Base-by-base conservation (phyloP, 2,329 filamentous ascomycete genomes). In the Bipolaris cookei region DNA sequence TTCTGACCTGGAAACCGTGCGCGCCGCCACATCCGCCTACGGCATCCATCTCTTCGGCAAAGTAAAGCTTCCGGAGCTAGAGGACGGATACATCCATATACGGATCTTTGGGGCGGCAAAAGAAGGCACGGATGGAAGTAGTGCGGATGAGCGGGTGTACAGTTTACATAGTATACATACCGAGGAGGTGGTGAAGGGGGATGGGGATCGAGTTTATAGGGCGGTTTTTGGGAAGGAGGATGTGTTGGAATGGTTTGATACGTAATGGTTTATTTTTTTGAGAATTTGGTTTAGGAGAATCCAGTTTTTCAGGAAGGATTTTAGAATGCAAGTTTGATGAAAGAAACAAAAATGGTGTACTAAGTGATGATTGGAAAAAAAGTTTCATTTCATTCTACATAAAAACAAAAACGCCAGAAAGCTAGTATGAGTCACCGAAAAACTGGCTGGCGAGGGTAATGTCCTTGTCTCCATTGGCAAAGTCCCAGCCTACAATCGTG, bases 401-500 rank as follows among this genome's bases (percentile, higher is more conserved):
- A 28, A 16, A 11, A 3, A 4, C n/a, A 38, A 16, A 11, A 20
- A 4, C 37, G 56, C 32, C 2, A 18, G n/a, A 28, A n/a, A 28
- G 16, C 42, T 57, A 69, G 37, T 67, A 69, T 2, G 71, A 74
- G 55, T 86, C 51, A 5, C 83, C 87, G 73, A 96, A 97, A 72
- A 96, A 96, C 34, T 85, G 84, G 62, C 87, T 86, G 6, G 89
- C 90, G 71, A 91, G 88, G 53, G 91, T 86, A 51, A 97, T 84
- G 66, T 96, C 90, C 53, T 84, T 78, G 64, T 99, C 93, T 4
- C 87, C 89, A 65, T 92, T 91, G 57, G 92, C 95, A 82, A 98
- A 99, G 76, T 99, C 95, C 95, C 95, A 99, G 0, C 93, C 95
- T 0, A 98, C 92, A 70, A 99, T 98, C 14, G 90, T 87, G 37